Evolutionary conservation across 768 basidiomycete species (phyloP).

Genomic region (Phaffia tasmanica): DNA sequence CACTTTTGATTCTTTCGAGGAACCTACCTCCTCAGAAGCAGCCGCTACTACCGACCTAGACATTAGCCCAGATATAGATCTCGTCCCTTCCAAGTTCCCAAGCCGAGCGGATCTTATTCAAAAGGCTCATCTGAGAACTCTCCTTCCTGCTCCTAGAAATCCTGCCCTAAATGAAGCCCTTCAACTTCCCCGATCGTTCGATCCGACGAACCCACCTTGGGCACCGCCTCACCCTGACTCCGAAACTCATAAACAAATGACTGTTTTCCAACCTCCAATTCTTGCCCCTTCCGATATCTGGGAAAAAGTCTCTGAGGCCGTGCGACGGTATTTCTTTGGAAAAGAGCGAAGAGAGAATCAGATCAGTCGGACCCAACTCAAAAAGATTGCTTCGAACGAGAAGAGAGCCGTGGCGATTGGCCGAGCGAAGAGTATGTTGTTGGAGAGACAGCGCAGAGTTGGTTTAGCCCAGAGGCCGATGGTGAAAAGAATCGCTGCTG

Average conservation of each 20-base stretch:
- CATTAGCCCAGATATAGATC: neutral
- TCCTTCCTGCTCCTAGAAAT: constrained; percentile 19
- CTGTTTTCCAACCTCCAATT: constrained; percentile 12
- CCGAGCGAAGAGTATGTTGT: neutral
- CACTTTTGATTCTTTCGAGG: too few species aligned
- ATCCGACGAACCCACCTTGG: constrained; percentile 20
- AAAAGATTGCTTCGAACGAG: constrained; percentile 26
- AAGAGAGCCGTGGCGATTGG: constrained; percentile 5
- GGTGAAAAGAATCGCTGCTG: too few species aligned
- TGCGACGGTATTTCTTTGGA: constrained; percentile 15
- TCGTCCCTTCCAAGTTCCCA: neutral
- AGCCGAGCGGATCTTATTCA: neutral
- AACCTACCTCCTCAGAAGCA: too few species aligned
- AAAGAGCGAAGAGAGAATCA: constrained; percentile 19
- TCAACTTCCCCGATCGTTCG: constrained; percentile 7
- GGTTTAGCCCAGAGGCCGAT: constrained; percentile 7
- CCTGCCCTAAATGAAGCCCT: constrained; percentile 2
- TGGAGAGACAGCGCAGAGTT: constrained; percentile 12
- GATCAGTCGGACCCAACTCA: constrained; percentile 23
- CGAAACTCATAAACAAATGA: constrained; percentile 19
- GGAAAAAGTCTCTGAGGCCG: constrained; percentile 20
- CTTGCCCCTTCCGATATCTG: constrained; percentile 8
- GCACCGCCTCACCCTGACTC: constrained; percentile 16
- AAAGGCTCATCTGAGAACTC: constrained; percentile 6
- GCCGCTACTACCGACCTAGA: neutral